Evolutionary conservation across 192 early-diverging fungal genomes (phyloP).

Genomic region (Phycomyces blakesleeanus): DNA sequence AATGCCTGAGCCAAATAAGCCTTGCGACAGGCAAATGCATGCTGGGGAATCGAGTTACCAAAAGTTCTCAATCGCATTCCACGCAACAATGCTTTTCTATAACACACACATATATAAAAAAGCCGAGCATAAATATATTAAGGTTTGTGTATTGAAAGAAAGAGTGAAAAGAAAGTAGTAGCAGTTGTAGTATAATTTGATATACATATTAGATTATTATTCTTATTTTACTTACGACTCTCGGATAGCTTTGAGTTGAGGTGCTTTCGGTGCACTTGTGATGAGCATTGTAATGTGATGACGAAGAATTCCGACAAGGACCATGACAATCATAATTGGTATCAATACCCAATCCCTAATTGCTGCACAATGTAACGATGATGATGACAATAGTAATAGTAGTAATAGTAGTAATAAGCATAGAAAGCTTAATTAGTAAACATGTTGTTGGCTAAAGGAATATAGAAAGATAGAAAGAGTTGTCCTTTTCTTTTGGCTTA

Average conservation of each 20-base stretch:
- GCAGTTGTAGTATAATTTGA: background rate
- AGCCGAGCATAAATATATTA: too few species aligned
- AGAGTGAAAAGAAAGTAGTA: too few species aligned
- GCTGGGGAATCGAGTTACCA: constrained; percentile 62
- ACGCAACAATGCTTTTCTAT: constrained; percentile 70
- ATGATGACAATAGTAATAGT: background rate
- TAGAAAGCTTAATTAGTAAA: background rate
- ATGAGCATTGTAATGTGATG: constrained; percentile 91
- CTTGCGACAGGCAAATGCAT: constrained; percentile 73
- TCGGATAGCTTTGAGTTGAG: constrained; percentile 73
- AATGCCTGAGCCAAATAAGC: constrained; percentile 70
- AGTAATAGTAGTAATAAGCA: background rate
- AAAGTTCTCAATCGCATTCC: constrained; percentile 65
- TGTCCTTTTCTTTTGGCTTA: background rate
- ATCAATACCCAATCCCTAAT: constrained; percentile 93
- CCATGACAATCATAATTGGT: constrained; percentile 96
- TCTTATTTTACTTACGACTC: constrained; percentile 74
- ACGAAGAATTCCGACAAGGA: constrained; percentile 91
- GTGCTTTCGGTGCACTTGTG: constrained; percentile 74
- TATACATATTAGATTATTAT: too few species aligned
- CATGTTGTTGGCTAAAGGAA: background rate
- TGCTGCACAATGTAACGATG: constrained; percentile 45
- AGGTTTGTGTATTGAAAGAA: too few species aligned
- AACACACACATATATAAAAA: too few species aligned
- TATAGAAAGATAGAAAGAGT: background rate